These are phyloP conservation scores for Solanum dulcamara DNA, from an alignment of 257 asterid species.

Conservation along the genomic window DNA sequence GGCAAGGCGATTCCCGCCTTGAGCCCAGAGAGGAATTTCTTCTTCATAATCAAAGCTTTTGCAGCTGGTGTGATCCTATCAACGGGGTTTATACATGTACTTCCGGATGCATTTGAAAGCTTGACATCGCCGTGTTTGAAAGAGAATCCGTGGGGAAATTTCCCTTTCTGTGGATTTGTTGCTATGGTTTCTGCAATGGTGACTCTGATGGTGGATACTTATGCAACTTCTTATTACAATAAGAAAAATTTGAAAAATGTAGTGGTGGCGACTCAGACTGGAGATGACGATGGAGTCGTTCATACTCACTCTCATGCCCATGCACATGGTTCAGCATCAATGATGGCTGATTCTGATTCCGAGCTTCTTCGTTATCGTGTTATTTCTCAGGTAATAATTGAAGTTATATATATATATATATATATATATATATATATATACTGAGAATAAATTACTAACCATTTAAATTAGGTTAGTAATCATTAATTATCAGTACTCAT, in stretches of 20 bases:
- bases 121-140: conserved; percentile 5
- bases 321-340: conserved; percentile 4
- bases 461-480: too few relatives aligned
- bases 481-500: too few relatives aligned
- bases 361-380: not conserved
- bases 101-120: conserved; percentile 11
- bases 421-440: too few relatives aligned
- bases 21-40: conserved; percentile 7
- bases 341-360: not conserved
- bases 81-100: conserved; percentile 13
- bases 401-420: not conserved
- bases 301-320: conserved; percentile 12
- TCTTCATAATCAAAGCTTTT: conserved; percentile 12
- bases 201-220: conserved; percentile 10
- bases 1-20: conserved; percentile 1
- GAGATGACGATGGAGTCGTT: not conserved
- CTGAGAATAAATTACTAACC: too few relatives aligned
- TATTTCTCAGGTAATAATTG: conserved; percentile 7
- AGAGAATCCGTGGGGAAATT: conserved; percentile 9
- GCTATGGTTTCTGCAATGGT: conserved; percentile 15
- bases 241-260: not conserved
- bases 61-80: conserved; percentile 17
- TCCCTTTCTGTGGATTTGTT: conserved; percentile 12
- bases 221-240: conserved; percentile 4
- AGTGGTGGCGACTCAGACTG: not conserved